A percentile compares a stretch with the other conserved stretches of the same genome.
Evolutionary conservation across 495 filamentous ascomycete genomes (phyloP).

Genomic region (Beverwykella pulmonaria): DNA sequence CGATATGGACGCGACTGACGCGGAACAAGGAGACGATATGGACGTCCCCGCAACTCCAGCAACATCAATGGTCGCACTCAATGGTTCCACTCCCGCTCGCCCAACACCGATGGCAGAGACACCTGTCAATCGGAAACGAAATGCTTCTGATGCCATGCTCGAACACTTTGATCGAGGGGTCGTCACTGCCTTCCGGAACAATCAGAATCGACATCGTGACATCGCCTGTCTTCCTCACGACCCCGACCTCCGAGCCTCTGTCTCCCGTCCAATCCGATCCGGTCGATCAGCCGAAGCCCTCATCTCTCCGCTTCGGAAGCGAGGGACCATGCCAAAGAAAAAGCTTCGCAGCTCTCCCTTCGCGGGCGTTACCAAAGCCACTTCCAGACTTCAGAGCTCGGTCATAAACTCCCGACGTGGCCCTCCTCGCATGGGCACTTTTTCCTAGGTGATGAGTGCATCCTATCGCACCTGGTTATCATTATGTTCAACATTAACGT

Average conservation of each 20-base stretch:
- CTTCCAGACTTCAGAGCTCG: constrained; percentile 11
- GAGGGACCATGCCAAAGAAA: constrained; percentile 28
- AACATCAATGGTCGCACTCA: constrained; percentile 32
- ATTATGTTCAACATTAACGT: background rate
- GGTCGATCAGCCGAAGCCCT: constrained; percentile 34
- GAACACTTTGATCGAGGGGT: constrained; percentile 70
- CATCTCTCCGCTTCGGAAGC: constrained; percentile 36
- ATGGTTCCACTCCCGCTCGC: constrained; percentile 34
- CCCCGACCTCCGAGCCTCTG: constrained; percentile 31
- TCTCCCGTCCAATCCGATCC: constrained; percentile 33
- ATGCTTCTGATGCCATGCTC: constrained; percentile 57
- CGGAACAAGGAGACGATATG: constrained; percentile 46
- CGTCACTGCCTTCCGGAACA: constrained; percentile 77
- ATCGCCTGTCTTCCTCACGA: constrained; percentile 35
- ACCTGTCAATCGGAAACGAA: constrained; percentile 55
- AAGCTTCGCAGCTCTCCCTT: constrained; percentile 1
- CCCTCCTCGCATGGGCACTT: constrained; percentile 29
- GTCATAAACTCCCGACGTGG: constrained; percentile 15
- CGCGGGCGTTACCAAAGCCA: constrained; percentile 26
- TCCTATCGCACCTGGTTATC: background rate
- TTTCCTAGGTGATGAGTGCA: constrained; percentile 19
- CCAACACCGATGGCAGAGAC: constrained; percentile 47
- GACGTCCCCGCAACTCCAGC: constrained; percentile 38
- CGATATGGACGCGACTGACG: constrained; percentile 56
- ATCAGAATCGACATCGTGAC: constrained; percentile 61